Conservation (phyloP, 345 rosid species). For the Aethionema arabicum region DNA sequence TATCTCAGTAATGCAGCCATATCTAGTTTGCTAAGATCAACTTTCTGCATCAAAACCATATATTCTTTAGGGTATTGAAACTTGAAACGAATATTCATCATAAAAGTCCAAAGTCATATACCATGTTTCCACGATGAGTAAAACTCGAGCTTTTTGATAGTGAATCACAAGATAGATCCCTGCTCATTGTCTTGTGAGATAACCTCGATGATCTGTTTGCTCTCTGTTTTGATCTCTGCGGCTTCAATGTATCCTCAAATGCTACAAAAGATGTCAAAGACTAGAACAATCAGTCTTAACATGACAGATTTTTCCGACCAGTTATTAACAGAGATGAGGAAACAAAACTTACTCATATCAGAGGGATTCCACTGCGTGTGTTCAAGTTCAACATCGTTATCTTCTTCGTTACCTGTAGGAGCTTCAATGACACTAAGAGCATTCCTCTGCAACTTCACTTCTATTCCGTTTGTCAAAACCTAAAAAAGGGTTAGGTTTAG, state of each 20-base stretch:
- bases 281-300: not conserved
- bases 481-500: conserved; percentile 29
- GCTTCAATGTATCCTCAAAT: conserved; percentile 78
- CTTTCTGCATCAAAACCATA: conserved; percentile 47
- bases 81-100: not conserved
- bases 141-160: conserved; percentile 70
- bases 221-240: conserved; percentile 76
- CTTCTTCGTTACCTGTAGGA: conserved; percentile 94
- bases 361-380: conserved; percentile 68
- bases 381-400: conserved; percentile 71
- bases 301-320: conserved; percentile 3
- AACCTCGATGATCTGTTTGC: conserved; percentile 69
- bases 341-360: conserved; percentile 63
- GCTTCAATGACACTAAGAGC: conserved; percentile 97
- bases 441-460: conserved; percentile 96
- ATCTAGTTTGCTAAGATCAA: conserved; percentile 92
- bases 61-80: not conserved
- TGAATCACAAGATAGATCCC: conserved; percentile 77
- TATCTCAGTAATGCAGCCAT: conserved; percentile 85
- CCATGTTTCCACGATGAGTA: conserved; percentile 56
- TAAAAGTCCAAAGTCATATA: conserved; percentile 36
- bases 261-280: conserved; percentile 43
- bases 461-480: conserved; percentile 97
- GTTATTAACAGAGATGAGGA: not conserved
- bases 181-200: conserved; percentile 66